Percentiles rank a stretch among this genome's conserved stretches.
Evolutionary conservation across 2,329 filamentous ascomycete genomes (phyloP).

Genomic region (Neocucurbitaria cava): DNA sequence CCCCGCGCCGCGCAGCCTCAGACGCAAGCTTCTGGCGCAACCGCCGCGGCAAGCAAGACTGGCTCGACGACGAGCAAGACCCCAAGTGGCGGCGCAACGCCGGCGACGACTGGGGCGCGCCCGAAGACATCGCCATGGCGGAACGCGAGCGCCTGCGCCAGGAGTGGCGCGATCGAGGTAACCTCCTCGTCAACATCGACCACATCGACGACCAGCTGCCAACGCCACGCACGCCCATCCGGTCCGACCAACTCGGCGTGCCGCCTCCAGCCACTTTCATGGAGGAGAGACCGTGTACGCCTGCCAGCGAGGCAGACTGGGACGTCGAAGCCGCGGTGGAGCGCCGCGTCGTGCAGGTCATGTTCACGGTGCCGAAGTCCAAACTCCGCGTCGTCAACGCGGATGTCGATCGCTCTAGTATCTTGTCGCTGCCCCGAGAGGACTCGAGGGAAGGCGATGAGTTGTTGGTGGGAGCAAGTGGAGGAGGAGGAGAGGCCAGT

Average conservation of each 20-base stretch:
- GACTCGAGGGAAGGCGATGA: constrained; percentile 17
- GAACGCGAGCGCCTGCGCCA: constrained; percentile 41
- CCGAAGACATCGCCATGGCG: constrained; percentile 40
- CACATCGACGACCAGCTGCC: constrained; percentile 34
- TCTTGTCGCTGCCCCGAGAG: constrained; percentile 35
- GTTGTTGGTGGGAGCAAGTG: neutral
- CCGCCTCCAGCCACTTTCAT: constrained; percentile 1
- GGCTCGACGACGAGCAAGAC: constrained; percentile 46
- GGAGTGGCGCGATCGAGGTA: constrained; percentile 39
- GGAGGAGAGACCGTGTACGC: constrained; percentile 35
- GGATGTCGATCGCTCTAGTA: constrained; percentile 37
- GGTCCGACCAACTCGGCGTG: constrained; percentile 29
- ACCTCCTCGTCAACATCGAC: constrained; percentile 38
- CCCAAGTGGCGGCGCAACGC: constrained; percentile 39
- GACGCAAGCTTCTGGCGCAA: constrained; percentile 53
- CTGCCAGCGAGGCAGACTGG: constrained; percentile 56
- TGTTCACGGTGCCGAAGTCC: constrained; percentile 93
- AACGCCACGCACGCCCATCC: constrained; percentile 37
- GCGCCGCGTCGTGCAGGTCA: constrained; percentile 62
- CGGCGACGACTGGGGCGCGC: constrained; percentile 47
- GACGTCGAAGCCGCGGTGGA: constrained; percentile 58
- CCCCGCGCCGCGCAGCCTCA: constrained; percentile 52
- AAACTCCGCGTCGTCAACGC: constrained; percentile 85
- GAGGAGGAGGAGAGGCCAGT: too few species aligned
- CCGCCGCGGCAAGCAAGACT: constrained; percentile 53